Conservation (phyloP, 306 rosid genomes). For the Medicago lupulina region DNA sequence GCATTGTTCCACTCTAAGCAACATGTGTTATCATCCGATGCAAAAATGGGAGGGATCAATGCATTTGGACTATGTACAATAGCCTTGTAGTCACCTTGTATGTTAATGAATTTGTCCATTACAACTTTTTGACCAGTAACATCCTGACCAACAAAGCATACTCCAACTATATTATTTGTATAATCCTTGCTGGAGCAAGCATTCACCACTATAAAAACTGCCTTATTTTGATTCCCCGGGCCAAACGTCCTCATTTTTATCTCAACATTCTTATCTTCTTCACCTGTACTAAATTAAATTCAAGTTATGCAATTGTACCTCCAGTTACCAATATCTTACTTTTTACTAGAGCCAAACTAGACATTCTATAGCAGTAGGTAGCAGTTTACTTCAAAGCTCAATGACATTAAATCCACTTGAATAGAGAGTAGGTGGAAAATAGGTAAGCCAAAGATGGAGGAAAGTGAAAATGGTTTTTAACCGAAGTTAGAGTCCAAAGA, state of each 20-base stretch:
- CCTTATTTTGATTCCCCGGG: constrained; percentile 62
- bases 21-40: constrained; percentile 91
- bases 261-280: constrained; percentile 95
- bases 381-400: constrained; percentile 45
- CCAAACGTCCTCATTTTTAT: constrained; percentile 90
- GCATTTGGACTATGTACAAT: constrained; percentile 94
- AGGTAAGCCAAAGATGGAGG: constrained; percentile 23
- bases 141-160: constrained; percentile 99
- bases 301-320: constrained; percentile 45
- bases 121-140: constrained; percentile 92
- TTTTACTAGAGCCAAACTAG: constrained; percentile 44
- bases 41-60: constrained; percentile 97
- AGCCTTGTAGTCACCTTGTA: constrained; percentile 97
- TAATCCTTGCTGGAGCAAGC: constrained; percentile 98
- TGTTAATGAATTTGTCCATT: constrained; percentile 95
- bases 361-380: constrained; percentile 36
- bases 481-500: background rate
- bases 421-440: background rate
- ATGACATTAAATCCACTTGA: constrained; percentile 25
- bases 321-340: constrained; percentile 40
- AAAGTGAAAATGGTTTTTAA: constrained; percentile 28
- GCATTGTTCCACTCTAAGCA: constrained; percentile 99
- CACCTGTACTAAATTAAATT: constrained; percentile 76
- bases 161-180: constrained; percentile 83
- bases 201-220: constrained; percentile 88